Conservation (phyloP, 2,329 filamentous ascomycete genomes). For the Cladosporium halotolerans region DNA sequence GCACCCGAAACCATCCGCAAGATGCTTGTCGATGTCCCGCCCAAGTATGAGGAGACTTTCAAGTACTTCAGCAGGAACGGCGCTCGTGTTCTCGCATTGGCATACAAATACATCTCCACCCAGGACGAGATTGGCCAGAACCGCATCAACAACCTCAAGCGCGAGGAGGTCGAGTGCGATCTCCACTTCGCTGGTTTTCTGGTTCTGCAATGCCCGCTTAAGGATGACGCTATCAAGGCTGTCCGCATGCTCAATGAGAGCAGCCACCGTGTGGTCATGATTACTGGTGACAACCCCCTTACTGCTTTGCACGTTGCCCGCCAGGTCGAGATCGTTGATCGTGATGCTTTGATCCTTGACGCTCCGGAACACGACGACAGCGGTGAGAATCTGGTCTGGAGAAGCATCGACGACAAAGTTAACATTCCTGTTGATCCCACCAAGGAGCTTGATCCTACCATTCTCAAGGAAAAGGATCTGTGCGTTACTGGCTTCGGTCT, state of each 20-base stretch:
- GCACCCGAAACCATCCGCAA: constrained; percentile 94
- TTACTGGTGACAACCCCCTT: constrained; percentile 94
- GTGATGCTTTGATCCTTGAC: constrained; percentile 89
- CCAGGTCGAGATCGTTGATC: constrained; percentile 95
- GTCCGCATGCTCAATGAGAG: constrained; percentile 98
- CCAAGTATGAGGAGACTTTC: constrained; percentile 93
- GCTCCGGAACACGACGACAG: constrained; percentile 83
- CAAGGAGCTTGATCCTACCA: constrained; percentile 71
- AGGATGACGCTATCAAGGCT: constrained; percentile 89
- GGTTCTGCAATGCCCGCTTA: constrained; percentile 89
- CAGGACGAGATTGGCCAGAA: constrained; percentile 75
- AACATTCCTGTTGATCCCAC: constrained; percentile 80
- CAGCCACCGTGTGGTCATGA: constrained; percentile 98
- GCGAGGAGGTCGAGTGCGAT: constrained; percentile 81
- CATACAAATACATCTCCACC: constrained; percentile 81
- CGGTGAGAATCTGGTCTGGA: constrained; percentile 81
- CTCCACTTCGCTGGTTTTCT: constrained; percentile 91
- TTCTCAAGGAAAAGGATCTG: constrained; percentile 79
- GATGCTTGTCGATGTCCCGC: constrained; percentile 77
- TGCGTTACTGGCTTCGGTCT: constrained; percentile 95
- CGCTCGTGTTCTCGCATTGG: constrained; percentile 85
- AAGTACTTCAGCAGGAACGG: constrained; percentile 97
- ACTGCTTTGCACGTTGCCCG: constrained; percentile 93
- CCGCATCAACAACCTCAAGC: constrained; percentile 88
- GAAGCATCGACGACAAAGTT: constrained; percentile 84